These are phyloP conservation scores for Cyberlindnera lachancei DNA, from an alignment of 805 yeast species.

Conservation along the genomic window DNA sequence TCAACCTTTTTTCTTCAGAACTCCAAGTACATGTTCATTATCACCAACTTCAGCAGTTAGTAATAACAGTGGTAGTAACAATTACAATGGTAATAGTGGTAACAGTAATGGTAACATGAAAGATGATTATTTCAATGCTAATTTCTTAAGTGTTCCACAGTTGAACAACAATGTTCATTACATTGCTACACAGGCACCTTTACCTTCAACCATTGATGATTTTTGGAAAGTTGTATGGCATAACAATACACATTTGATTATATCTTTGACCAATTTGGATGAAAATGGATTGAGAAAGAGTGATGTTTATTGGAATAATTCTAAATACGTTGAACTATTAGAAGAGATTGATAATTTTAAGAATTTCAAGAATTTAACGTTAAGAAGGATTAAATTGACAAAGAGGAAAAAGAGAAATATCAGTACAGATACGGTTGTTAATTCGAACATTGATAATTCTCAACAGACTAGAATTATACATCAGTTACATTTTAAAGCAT, in stretches of 20 bases:
- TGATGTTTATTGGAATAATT: conserved; percentile 71
- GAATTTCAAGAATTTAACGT: conserved; percentile 25
- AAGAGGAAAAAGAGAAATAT: too few relatives aligned
- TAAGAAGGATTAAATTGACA: conserved; percentile 21
- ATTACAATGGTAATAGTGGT: too few relatives aligned
- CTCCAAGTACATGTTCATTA: conserved; percentile 2
- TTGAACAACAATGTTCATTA: conserved; percentile 37
- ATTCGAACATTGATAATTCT: too few relatives aligned
- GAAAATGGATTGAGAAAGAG: conserved; percentile 79
- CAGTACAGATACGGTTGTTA: too few relatives aligned
- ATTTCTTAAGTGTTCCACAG: conserved; percentile 40
- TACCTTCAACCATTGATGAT: conserved; percentile 68
- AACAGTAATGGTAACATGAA: too few relatives aligned
- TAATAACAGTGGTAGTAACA: too few relatives aligned
- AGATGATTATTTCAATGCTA: conserved; percentile 42
- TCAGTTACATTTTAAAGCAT: conserved; percentile 68
- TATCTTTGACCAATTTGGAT: conserved; percentile 67
- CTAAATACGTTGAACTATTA: conserved; percentile 30
- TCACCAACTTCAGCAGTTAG: conserved; percentile 23
- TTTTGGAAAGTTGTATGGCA: conserved; percentile 81
- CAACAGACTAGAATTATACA: conserved; percentile 36
- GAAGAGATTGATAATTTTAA: conserved; percentile 23
- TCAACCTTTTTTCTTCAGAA: conserved; percentile 3
- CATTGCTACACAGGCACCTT: conserved; percentile 90
- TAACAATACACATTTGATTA: conserved; percentile 56